Base-by-base conservation (phyloP, 2,329 filamentous ascomycete genomes). In the Pyrenophora tritici-repentis region DNA sequence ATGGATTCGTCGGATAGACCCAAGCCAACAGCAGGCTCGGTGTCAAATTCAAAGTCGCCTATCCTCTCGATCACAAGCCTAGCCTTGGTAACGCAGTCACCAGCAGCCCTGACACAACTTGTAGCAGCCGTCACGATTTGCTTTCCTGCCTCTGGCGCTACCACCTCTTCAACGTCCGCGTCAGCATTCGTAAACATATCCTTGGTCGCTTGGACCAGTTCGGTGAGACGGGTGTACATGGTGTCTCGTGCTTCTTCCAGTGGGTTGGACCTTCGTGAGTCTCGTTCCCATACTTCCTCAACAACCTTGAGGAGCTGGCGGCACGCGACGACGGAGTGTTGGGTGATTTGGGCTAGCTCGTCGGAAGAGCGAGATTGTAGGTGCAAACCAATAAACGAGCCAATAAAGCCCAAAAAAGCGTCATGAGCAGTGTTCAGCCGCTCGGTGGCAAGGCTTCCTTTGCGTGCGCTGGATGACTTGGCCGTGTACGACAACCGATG, bases 361-460 rank as follows among this genome's bases (percentile, higher is more conserved):
- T 88, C 85, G 7, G 91, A 88, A 6, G 91, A 94, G 56, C 94
- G 88, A n/a, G 92, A 94, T 71, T 97, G 91, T 53, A 97, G 80
- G 73, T 97, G 91, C 48, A 97, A 82, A 13, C 94, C 94, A 70
- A 97, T 93, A 71, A 97, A 96, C 4, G 91, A 95, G 42, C 90
- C 93, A 43, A 99, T 84, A 67, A 92, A 89, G 6, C 92, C 94
- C 45, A 99, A 78, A 67, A 97, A 96, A 6, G 84, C 85, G 75
- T 97, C 92, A 75, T 97, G 91, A 42, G 86, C 89, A 42, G 83
- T 80, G 65, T 86, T 88, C 41, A 97, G 82, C 61, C 87, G 87
- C 71, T 92, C 89, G 2, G 92, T 96, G 29, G 94, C 90, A 53
- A 97, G 80, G 64, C 89, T 88, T 54, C 86, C 83, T 56, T 86